Evolutionary conservation across 345 rosid genomes (phyloP).

Genomic region (Gossypium raimondii): DNA sequence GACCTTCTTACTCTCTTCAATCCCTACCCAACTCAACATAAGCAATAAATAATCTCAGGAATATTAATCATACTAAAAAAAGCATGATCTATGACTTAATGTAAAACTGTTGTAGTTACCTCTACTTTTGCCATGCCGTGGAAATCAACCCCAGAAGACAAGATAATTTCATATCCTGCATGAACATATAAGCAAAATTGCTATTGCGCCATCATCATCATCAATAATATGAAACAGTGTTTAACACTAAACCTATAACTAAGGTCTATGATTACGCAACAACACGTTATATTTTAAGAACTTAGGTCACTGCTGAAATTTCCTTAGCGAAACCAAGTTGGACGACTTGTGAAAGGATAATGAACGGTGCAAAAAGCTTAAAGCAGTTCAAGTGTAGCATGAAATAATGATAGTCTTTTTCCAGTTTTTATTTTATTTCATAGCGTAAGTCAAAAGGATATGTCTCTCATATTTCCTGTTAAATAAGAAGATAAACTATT

Average conservation of each 20-base stretch:
- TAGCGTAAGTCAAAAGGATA: neutral
- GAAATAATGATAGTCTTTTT: neutral
- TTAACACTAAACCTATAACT: neutral
- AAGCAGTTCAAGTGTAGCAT: neutral
- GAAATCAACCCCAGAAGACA: slow-evolving; percentile 22
- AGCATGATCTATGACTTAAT: neutral
- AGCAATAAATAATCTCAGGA: neutral
- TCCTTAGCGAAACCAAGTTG: neutral
- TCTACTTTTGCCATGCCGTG: slow-evolving; percentile 13
- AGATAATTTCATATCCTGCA: slow-evolving; percentile 24
- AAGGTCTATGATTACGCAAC: too few relatives aligned
- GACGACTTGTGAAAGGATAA: neutral
- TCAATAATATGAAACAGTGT: neutral
- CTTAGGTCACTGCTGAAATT: too few relatives aligned
- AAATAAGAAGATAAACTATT: neutral
- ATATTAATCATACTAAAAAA: neutral
- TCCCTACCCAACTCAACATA: slow-evolving; percentile 27
- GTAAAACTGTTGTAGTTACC: slow-evolving; percentile 20
- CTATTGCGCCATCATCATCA: neutral
- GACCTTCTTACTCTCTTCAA: slow-evolving; percentile 22
- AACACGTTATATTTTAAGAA: too few relatives aligned
- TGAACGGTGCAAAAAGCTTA: neutral
- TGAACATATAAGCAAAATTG: slow-evolving; percentile 15
- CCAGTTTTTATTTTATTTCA: neutral
- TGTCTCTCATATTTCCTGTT: neutral